These are phyloP conservation scores for Meyerozyma carpophila DNA, from an alignment of 1,139 yeast species.

Conservation along the genomic window DNA sequence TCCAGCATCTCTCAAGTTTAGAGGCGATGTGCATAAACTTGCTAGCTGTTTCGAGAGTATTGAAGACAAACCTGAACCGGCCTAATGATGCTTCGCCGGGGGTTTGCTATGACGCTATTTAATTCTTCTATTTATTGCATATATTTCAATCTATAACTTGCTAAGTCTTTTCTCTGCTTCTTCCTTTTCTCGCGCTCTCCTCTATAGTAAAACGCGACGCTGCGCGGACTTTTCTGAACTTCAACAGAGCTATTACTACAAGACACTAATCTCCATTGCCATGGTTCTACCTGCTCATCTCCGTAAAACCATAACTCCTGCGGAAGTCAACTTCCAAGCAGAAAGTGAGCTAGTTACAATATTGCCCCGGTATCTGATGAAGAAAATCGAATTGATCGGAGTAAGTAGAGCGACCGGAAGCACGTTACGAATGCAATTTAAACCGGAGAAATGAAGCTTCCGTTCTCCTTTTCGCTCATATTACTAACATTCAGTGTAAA, in stretches of 20 bases:
- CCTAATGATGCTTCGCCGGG: background rate
- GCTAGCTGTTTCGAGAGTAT: background rate
- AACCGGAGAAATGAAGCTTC: too few relatives aligned
- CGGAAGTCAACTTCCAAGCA: constrained; percentile 78
- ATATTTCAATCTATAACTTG: too few relatives aligned
- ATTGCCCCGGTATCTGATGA: constrained; percentile 70
- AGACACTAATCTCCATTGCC: background rate
- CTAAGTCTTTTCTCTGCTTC: too few relatives aligned
- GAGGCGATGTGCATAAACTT: background rate
- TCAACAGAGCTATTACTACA: too few relatives aligned
- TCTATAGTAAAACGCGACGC: too few relatives aligned
- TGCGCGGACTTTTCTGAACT: too few relatives aligned
- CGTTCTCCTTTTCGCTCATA: background rate
- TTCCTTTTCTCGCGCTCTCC: too few relatives aligned
- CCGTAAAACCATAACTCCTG: constrained; percentile 59
- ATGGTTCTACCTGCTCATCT: constrained; percentile 62
- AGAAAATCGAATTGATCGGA: constrained; percentile 59
- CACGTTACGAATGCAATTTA: too few relatives aligned
- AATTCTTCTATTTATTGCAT: too few relatives aligned
- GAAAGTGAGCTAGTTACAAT: constrained; percentile 73
- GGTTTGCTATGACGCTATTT: too few relatives aligned
- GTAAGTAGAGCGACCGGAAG: constrained; percentile 22
- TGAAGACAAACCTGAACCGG: background rate
- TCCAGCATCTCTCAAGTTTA: background rate
- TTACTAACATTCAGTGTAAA: constrained; percentile 21